Percentiles rank a stretch among this genome's conserved stretches.
Conservation (phyloP, 2,329 filamentous ascomycete species). For the Arthrobotrys pseudoclavata region DNA sequence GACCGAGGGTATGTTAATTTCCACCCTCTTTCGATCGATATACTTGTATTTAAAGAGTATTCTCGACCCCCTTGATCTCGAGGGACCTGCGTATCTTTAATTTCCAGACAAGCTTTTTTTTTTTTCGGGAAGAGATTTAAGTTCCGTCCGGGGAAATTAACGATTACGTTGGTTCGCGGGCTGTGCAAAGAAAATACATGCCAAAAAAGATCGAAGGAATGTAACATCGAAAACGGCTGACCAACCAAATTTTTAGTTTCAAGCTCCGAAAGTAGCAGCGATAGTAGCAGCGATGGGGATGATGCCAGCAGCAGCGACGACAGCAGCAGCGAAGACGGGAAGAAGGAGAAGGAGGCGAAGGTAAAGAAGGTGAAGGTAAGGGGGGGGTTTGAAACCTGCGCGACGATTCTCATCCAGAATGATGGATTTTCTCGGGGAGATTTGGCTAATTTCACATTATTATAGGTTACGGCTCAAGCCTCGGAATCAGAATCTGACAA, state of each 20-base stretch:
- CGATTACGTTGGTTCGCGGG: constrained; percentile 50
- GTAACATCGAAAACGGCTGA: constrained; percentile 6
- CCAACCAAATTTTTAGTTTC: constrained; percentile 40
- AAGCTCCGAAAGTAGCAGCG: constrained; percentile 56
- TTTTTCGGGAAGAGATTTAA: constrained; percentile 8
- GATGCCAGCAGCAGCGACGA: constrained; percentile 47
- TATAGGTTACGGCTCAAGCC: constrained; percentile 20
- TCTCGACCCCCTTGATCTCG: neutral
- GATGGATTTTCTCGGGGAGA: neutral
- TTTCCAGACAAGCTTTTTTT: constrained; percentile 21
- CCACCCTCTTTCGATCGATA: neutral
- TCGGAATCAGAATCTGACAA: constrained; percentile 23
- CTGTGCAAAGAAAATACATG: constrained; percentile 36
- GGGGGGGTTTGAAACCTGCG: neutral
- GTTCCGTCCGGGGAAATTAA: constrained; percentile 41
- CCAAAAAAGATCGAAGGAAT: constrained; percentile 4
- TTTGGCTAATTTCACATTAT: constrained; percentile 29
- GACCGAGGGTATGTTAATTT: constrained; percentile 61
- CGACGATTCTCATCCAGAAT: neutral
- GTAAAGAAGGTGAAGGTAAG: constrained; percentile 50
- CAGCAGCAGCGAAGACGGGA: constrained; percentile 41
- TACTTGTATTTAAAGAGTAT: constrained; percentile 15
- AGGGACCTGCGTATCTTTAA: constrained; percentile 21
- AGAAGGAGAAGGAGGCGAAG: constrained; percentile 12
- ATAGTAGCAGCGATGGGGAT: constrained; percentile 23